Conservation (phyloP, 2,329 filamentous ascomycete species). For the Colletotrichum sp. region DNA sequence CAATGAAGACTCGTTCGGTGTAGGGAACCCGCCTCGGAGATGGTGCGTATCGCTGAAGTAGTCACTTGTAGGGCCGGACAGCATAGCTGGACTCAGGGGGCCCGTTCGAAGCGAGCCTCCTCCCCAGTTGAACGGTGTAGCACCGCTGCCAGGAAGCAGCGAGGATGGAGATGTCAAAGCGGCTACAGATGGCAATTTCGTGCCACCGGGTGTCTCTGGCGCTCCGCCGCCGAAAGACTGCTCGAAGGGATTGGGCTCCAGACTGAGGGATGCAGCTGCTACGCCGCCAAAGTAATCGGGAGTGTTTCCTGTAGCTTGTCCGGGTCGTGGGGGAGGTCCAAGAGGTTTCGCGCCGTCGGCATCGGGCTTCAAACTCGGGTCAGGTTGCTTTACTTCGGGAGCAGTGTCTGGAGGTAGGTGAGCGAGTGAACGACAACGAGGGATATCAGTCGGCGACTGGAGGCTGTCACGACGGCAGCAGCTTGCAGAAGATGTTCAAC, state of each 20-base stretch:
- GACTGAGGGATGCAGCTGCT: constrained; percentile 62
- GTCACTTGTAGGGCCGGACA: constrained; percentile 83
- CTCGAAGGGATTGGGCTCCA: constrained; percentile 96
- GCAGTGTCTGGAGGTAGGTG: constrained; percentile 41
- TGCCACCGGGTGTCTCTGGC: constrained; percentile 82
- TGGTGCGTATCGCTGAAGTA: constrained; percentile 86
- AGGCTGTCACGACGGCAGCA: constrained; percentile 8
- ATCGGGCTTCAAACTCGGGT: constrained; percentile 59
- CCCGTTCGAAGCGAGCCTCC: constrained; percentile 87
- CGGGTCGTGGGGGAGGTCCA: constrained; percentile 73
- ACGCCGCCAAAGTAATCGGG: constrained; percentile 74
- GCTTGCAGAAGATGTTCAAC: constrained; percentile 22
- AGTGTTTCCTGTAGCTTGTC: constrained; percentile 57
- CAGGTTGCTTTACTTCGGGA: constrained; percentile 53
- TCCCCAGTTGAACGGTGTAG: constrained; percentile 79
- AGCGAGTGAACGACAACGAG: constrained; percentile 23
- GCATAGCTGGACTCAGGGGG: constrained; percentile 95
- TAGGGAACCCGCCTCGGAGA: constrained; percentile 85
- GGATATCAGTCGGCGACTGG: constrained; percentile 11
- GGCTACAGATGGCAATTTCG: constrained; percentile 87
- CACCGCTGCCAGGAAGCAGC: constrained; percentile 75
- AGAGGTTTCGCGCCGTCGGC: constrained; percentile 68
- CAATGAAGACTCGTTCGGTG: constrained; percentile 94
- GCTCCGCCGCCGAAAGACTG: constrained; percentile 79
- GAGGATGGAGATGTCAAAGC: constrained; percentile 90